Conservation (phyloP, 345 rosid species). For the Melaleuca quinquenervia region DNA sequence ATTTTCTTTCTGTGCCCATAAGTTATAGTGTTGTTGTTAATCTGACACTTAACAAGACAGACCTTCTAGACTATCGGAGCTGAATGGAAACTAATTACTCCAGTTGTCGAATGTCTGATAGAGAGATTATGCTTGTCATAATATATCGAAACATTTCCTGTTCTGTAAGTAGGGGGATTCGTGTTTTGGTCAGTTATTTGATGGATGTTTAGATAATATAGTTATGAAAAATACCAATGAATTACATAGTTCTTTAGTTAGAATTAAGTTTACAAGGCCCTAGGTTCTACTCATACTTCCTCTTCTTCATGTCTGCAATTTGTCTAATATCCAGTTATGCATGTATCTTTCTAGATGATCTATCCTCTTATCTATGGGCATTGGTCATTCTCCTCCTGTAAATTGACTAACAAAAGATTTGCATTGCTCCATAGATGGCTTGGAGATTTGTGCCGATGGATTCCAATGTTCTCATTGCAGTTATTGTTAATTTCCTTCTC, state of each 20-base stretch:
- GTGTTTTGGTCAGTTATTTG: not conserved
- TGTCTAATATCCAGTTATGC: not conserved
- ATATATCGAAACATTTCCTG: not conserved
- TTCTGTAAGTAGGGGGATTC: not conserved
- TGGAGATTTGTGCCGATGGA: not conserved
- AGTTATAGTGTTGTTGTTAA: no score
- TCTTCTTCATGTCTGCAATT: not conserved
- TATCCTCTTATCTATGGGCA: not conserved
- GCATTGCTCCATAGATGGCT: conserved; percentile 8
- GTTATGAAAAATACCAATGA: not conserved
- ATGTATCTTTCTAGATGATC: not conserved
- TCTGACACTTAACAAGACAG: not conserved
- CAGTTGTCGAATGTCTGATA: not conserved
- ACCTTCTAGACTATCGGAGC: not conserved
- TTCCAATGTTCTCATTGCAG: not conserved
- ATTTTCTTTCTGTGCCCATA: no score
- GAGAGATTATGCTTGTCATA: not conserved
- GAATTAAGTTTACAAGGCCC: not conserved
- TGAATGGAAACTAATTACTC: not conserved
- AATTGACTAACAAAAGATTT: not conserved
- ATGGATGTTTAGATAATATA: not conserved
- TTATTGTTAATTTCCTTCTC: not conserved
- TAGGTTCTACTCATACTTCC: not conserved
- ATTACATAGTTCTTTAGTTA: not conserved
- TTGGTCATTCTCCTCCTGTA: not conserved